Conservation (phyloP, 2,329 filamentous ascomycete species). For the Aspergillus calidoustus region DNA sequence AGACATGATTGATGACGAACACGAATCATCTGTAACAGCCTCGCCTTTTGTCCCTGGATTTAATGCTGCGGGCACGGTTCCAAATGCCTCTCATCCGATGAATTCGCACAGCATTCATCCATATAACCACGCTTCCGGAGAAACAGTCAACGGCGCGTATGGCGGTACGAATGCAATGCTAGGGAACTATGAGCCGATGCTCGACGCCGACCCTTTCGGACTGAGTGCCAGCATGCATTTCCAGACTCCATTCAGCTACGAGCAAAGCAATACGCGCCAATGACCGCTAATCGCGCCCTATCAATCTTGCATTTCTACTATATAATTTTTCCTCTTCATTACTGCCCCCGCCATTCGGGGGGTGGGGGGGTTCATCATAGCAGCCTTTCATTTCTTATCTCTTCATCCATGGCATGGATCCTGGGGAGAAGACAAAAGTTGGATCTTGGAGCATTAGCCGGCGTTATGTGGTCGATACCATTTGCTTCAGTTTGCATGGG, state of each 20-base stretch:
- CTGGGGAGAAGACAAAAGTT: conserved; percentile 33
- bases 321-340: conserved; percentile 16
- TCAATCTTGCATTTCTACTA: conserved; percentile 14
- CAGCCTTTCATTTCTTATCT: conserved; percentile 20
- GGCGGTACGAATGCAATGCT: conserved; percentile 58
- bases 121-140: conserved; percentile 43
- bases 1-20: conserved; percentile 86
- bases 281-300: conserved; percentile 22
- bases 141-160: conserved; percentile 46
- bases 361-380: not conserved
- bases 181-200: conserved; percentile 79
- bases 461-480: conserved; percentile 43
- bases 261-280: conserved; percentile 44
- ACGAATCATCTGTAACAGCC: conserved; percentile 69
- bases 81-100: conserved; percentile 46
- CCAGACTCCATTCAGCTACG: conserved; percentile 72
- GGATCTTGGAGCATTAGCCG: conserved; percentile 38
- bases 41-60: conserved; percentile 66
- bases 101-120: conserved; percentile 49
- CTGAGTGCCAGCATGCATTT: conserved; percentile 95
- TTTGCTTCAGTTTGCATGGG: conserved; percentile 26
- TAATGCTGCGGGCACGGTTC: conserved; percentile 45
- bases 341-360: conserved; percentile 1
- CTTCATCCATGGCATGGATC: conserved; percentile 14
- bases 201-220: conserved; percentile 93